A percentile compares a stretch with the other conserved stretches of the same genome.
phyloP scores from a whole-genome alignment of 345 rosid species.

The Euphorbia peplus region DNA sequence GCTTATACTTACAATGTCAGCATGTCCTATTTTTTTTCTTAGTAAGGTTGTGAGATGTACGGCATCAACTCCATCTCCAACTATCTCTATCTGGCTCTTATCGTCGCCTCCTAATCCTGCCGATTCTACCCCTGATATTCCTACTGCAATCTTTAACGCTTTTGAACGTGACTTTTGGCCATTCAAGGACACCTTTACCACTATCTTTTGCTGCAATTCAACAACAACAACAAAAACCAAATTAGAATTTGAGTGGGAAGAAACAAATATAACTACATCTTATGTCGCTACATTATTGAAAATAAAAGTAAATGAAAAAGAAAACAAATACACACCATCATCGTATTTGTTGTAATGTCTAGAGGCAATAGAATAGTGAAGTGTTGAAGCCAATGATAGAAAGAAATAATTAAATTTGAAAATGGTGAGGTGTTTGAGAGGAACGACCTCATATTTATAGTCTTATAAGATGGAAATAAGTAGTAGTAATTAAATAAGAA shows the following conservation, averaged over 20 bases:
- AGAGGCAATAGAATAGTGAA: not conserved
- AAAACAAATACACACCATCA: not conserved
- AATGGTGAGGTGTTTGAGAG: not conserved
- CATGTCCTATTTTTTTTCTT: slow-evolving; percentile 39
- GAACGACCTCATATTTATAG: too few species aligned
- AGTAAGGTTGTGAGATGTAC: slow-evolving; percentile 23
- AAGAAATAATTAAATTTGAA: not conserved
- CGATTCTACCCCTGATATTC: slow-evolving; percentile 35
- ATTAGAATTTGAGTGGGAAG: not conserved
- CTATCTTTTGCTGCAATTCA: slow-evolving; percentile 19
- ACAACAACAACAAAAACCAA: not conserved
- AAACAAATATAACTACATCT: too few species aligned
- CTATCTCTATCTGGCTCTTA: slow-evolving; percentile 48
- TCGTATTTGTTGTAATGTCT: not conserved
- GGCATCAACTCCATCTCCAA: slow-evolving; percentile 43
- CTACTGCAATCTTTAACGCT: slow-evolving; percentile 23
- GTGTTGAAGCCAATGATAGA: too few species aligned
- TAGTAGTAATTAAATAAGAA: not conserved
- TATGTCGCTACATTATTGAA: too few species aligned
- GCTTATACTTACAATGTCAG: slow-evolving; percentile 38
- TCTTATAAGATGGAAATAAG: too few species aligned
- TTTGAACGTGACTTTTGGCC: slow-evolving; percentile 21
- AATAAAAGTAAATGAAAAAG: too few species aligned
- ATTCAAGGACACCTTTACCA: slow-evolving; percentile 16
- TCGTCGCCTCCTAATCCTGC: slow-evolving; percentile 44